Evolutionary conservation across 2,329 filamentous ascomycete species (phyloP).

Genomic region (Coccinonectria pachysandricola): DNA sequence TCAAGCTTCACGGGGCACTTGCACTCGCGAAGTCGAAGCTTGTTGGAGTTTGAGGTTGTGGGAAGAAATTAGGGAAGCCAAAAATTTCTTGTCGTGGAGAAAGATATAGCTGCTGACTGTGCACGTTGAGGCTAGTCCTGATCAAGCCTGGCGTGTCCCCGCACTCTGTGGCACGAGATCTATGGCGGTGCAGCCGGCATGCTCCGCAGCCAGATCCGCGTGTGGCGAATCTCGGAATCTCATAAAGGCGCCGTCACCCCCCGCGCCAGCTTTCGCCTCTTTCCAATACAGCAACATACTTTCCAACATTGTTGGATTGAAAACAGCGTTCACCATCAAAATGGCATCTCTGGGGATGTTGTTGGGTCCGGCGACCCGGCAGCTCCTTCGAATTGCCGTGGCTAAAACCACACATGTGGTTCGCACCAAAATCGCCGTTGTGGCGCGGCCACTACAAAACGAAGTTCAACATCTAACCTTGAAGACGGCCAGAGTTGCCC

Average conservation of each 20-base stretch:
- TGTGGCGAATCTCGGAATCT: constrained; percentile 19
- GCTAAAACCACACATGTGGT: constrained; percentile 40
- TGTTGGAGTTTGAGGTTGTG: constrained; percentile 10
- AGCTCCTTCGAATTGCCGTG: constrained; percentile 42
- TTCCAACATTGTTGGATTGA: constrained; percentile 10
- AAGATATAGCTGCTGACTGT: constrained; percentile 16
- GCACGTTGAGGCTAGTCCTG: constrained; percentile 14
- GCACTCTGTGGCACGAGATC: constrained; percentile 13
- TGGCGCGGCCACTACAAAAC: constrained; percentile 33
- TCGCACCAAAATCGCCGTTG: constrained; percentile 37
- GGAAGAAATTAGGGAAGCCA: constrained; percentile 6
- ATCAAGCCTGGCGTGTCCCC: constrained; percentile 10
- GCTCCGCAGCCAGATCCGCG: constrained; percentile 8
- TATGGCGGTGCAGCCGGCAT: constrained; percentile 28
- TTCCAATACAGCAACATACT: constrained; percentile 11
- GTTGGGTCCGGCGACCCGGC: constrained; percentile 46
- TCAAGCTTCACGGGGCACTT: constrained; percentile 11
- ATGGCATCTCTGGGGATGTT: constrained; percentile 49
- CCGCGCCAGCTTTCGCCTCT: constrained; percentile 5
- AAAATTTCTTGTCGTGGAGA: constrained; percentile 19
- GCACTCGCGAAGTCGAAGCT: constrained; percentile 14
- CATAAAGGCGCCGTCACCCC: constrained; percentile 16
- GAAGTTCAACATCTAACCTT: constrained; percentile 37
- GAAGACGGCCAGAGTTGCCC: constrained; percentile 27
- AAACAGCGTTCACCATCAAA: constrained; percentile 20